Base-by-base conservation (phyloP, 495 filamentous ascomycete genomes). In the Talaromyces wortmannii region DNA sequence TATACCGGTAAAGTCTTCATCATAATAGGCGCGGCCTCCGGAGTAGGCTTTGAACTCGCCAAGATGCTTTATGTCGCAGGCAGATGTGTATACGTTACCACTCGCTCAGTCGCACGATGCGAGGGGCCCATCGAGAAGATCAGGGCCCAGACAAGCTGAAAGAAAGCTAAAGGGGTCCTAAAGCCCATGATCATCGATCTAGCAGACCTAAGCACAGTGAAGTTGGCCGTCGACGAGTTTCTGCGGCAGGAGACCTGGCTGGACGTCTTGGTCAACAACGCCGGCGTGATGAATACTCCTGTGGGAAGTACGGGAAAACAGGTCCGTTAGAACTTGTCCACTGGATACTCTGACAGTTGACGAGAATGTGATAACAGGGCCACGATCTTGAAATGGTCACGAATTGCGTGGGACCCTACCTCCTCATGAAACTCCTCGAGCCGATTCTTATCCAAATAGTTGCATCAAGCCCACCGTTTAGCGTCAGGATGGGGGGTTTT, bases 201-300 rank as follows among this genome's bases (percentile, higher is more conserved):
- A 0, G 59, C 67, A 29, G 78, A 83, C 54, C 69, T 84, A 6
- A 60, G 61, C 6, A 76, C 71, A 13, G 75, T 85, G 56, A 76
- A 75, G 56, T 23, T 66, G 0, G 64, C 76, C 0, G 80, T 73
- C 5, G 57, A 74, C 7, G 53, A 57, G 5, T 77, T 81, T 57
- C 57, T 65, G 6, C 45, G 50, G 0, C 52, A 66, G 43, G 76
- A 81, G 61, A 57, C 55, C 4, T 58, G 69, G n/a, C 68, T 83
- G 0, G 75, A 83, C 52, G 72, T 81, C 7, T 67, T 84, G 0
- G 80, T 68, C 60, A 82, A 82, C 56, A 82, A 83, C 58, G 79
- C 81, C 0, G 81, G 80, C 6, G 62, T 83, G 29, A 63, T 65
- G 40, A 45, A 63, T 11, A 64, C 70, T 0, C 64, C 68, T 0